Evolutionary conservation across 805 yeast genomes (phyloP).

Genomic region (Saccharomycopsis malanga): DNA sequence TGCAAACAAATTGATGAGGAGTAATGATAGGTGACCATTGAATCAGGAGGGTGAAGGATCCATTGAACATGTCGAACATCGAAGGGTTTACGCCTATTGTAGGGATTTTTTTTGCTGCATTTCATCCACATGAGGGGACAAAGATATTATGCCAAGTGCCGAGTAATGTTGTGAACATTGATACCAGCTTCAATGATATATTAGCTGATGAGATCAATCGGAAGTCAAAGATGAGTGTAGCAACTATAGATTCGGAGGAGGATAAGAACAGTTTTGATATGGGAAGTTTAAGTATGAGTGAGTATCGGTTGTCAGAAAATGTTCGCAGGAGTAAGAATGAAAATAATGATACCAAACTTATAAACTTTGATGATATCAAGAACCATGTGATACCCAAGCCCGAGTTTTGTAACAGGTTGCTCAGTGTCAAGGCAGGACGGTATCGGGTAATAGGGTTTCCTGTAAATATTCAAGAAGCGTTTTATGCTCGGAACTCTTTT

Average conservation of each 20-base stretch:
- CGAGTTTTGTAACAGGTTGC: constrained; percentile 73
- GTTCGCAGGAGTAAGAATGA: background rate
- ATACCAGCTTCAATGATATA: background rate
- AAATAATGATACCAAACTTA: background rate
- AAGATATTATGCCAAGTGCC: constrained; percentile 91
- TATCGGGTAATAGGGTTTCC: constrained; percentile 83
- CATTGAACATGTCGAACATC: constrained; percentile 20
- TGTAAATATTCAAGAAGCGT: constrained; percentile 64
- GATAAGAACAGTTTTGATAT: background rate
- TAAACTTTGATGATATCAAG: constrained; percentile 77
- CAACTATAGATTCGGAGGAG: constrained; percentile 1
- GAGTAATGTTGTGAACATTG: constrained; percentile 12
- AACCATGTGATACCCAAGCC: constrained; percentile 94
- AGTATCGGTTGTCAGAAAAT: background rate
- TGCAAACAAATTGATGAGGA: no score
- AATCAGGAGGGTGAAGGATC: no score
- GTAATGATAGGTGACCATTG: no score
- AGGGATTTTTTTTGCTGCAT: constrained; percentile 83
- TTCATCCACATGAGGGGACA: constrained; percentile 94
- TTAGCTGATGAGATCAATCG: background rate
- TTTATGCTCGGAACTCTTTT: constrained; percentile 86
- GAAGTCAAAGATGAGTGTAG: background rate
- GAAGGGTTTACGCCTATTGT: constrained; percentile 80
- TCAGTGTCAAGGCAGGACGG: constrained; percentile 63
- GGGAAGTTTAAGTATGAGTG: background rate